Evolutionary conservation across 345 rosid genomes (phyloP).

Genomic region (Reutealis trisperma): DNA sequence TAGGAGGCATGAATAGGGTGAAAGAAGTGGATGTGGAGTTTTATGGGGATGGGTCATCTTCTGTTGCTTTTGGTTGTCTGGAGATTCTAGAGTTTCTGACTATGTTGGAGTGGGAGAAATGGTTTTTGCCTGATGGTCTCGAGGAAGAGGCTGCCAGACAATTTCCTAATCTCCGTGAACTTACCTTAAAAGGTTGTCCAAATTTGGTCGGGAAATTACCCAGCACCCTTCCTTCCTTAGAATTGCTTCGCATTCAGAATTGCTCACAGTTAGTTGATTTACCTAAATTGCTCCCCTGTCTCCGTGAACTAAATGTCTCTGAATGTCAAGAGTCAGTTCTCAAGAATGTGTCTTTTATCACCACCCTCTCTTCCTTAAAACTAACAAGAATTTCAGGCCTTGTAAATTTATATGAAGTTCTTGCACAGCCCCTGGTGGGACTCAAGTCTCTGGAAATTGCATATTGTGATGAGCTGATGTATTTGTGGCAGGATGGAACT

Average conservation of each 20-base stretch:
- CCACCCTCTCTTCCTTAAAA: conserved; percentile 10
- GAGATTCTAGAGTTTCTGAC: conserved; percentile 12
- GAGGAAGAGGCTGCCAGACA: background rate
- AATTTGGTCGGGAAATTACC: conserved; percentile 13
- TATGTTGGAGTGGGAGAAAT: conserved; percentile 22
- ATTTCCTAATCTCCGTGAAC: conserved; percentile 4
- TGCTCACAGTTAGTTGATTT: background rate
- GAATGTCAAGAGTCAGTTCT: background rate
- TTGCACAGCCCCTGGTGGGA: background rate
- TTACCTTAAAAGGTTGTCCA: conserved; percentile 5
- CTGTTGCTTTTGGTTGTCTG: background rate
- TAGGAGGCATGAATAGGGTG: background rate
- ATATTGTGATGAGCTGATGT: conserved; percentile 6
- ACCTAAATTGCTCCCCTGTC: conserved; percentile 10
- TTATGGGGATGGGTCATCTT: background rate
- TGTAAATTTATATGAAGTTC: background rate
- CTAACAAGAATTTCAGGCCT: background rate
- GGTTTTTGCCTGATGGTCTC: background rate
- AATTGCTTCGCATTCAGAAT: background rate
- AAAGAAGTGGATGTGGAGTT: conserved; percentile 18
- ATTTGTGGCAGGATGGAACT: conserved; percentile 8
- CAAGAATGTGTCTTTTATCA: background rate
- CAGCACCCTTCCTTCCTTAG: background rate
- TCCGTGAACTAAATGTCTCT: background rate
- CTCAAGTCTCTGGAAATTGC: conserved; percentile 9